Conservation (phyloP, 345 rosid genomes). For the Melaleuca quinquenervia region DNA sequence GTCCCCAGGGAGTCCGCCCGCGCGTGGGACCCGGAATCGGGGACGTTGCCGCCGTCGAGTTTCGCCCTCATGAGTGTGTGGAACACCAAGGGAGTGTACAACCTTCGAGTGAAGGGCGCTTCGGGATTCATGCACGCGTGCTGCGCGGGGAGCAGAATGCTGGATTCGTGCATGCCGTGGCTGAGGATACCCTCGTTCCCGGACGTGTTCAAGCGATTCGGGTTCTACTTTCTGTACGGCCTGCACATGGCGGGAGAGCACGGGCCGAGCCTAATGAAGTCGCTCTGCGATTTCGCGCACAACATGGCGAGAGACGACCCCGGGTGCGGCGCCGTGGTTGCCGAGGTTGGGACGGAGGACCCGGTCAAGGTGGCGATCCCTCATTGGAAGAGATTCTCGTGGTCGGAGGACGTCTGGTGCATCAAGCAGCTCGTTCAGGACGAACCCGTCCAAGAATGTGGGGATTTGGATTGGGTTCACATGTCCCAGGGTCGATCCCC, state of each 20-base stretch:
- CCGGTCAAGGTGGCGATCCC: slow-evolving; percentile 43
- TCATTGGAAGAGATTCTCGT: slow-evolving; percentile 59
- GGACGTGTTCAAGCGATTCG: slow-evolving; percentile 48
- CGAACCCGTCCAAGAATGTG: slow-evolving; percentile 1
- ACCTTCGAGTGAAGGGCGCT: slow-evolving; percentile 51
- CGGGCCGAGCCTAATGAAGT: slow-evolving; percentile 38
- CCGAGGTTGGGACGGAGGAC: slow-evolving; percentile 54
- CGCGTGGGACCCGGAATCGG: slow-evolving; percentile 20
- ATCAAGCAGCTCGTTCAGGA: slow-evolving; percentile 41
- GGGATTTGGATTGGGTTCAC: slow-evolving; percentile 27
- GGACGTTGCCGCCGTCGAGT: slow-evolving; percentile 18
- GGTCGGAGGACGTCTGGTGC: slow-evolving; percentile 69
- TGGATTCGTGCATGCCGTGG: slow-evolving; percentile 70
- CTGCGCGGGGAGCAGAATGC: slow-evolving; percentile 41
- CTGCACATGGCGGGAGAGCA: slow-evolving; percentile 53
- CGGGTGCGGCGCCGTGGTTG: slow-evolving; percentile 53
- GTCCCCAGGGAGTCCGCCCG: slow-evolving; percentile 17
- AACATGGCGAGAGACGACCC: slow-evolving; percentile 50
- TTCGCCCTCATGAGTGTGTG: slow-evolving; percentile 57
- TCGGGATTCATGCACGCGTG: slow-evolving; percentile 25
- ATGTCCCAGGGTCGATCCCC: slow-evolving; percentile 19
- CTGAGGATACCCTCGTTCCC: slow-evolving; percentile 63
- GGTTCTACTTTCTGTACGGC: slow-evolving; percentile 53
- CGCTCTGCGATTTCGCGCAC: slow-evolving; percentile 48
- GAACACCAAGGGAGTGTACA: slow-evolving; percentile 67